Evolutionary conservation across 495 filamentous ascomycete genomes (phyloP), one percentile per base, ranked within the genome.

Genomic region (Opeltia flavorubescens): DNA sequence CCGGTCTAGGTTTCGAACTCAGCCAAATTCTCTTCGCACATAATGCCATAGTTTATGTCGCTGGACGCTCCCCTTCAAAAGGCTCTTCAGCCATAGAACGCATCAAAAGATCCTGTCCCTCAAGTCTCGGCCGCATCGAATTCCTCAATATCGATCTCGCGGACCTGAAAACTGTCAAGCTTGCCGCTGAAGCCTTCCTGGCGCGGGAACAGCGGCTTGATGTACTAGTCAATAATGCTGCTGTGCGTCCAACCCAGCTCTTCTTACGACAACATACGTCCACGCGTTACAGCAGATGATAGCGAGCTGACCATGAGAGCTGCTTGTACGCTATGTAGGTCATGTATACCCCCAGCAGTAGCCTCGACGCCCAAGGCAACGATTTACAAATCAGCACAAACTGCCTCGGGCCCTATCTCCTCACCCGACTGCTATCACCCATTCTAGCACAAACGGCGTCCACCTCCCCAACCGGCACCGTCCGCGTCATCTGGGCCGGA

Each of bases 21-120:
- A 62, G 64, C 39, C 62, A 52, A 33, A 63, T 72, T 7, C 64
- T 78, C 20, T 73, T 66, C 52, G 46, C 54, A 17, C 62, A 64
- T 33, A 69, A 71, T 33, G 73, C 63, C 18, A 71, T 60, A 3
- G 67, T 78, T 35, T 76, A 73, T 59, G 53, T 76, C 23, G 67
- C 70, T n/a, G 62, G 65, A n/a, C 72, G 75, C 31, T 66, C 57
- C 29, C 55, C 58, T 25, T 52, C 56, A 15, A 69, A 65, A 53
- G 52, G 44, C 20, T 27, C 45, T 13, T 47, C 47, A 2, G 59
- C 59, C 12, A 59, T 61, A 40, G 38, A 28, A 2, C 15, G 20
- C 41, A 61, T 51, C 35, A 55, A 52, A 47, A 41, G 18, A 5
- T 18, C 12, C 11, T 25, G 11, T 5, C 55, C 57, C 7, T 34